phyloP scores from a whole-genome alignment of 768 basidiomycete genomes.

The Porphyrellus cyaneotinctus region DNA sequence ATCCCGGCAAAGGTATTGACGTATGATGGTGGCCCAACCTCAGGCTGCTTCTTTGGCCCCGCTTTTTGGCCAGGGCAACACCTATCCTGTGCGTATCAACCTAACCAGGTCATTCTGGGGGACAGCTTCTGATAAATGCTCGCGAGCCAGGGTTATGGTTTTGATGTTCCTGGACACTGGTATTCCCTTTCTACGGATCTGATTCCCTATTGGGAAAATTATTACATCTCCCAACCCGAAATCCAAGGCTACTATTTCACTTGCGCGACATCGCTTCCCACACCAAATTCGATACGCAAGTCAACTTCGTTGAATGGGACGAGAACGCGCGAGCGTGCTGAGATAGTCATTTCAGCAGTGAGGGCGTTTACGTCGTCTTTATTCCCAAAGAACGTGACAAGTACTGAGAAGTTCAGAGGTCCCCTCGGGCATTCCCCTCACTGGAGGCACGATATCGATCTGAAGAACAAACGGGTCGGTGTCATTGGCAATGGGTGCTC shows the following conservation, averaged over 20 bases:
- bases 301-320: conserved; percentile 46
- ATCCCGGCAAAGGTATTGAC: neutral
- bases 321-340: conserved; percentile 28
- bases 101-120: neutral
- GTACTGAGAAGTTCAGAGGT: conserved; percentile 36
- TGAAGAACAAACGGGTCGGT: conserved; percentile 52
- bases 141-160: neutral
- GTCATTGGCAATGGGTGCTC: conserved; percentile 65
- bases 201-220: neutral
- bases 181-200: conserved; percentile 1
- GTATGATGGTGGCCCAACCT: neutral
- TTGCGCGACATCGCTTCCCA: conserved; percentile 36
- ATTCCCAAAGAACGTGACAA: neutral
- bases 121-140: neutral
- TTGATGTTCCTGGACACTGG: neutral
- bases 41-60: neutral
- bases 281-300: conserved; percentile 33
- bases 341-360: conserved; percentile 1
- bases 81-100: conserved; percentile 1
- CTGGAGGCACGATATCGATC: conserved; percentile 45
- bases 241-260: conserved; percentile 33
- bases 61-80: conserved; percentile 1
- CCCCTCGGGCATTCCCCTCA: conserved; percentile 52
- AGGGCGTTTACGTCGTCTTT: conserved; percentile 2
- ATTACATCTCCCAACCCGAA: conserved; percentile 3